Conservation (phyloP, 495 filamentous ascomycete genomes). For the Lasiosphaeria miniovina region DNA sequence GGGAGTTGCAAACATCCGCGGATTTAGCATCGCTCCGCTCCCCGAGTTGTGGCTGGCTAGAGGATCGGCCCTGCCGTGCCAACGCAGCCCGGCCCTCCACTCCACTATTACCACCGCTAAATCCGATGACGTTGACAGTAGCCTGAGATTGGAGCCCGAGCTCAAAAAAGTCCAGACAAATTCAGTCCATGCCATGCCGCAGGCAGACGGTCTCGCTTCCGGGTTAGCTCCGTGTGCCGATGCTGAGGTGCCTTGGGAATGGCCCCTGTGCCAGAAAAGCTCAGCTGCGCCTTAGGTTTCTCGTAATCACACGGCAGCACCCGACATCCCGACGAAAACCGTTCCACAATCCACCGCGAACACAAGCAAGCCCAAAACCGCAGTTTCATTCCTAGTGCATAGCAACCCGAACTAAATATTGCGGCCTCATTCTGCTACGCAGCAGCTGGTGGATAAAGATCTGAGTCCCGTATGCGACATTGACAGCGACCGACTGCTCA, state of each 20-base stretch:
- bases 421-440: no score
- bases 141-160: no score
- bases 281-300: not conserved
- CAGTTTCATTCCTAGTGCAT: no score
- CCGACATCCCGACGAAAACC: not conserved
- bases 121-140: slow-evolving; percentile 2
- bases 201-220: not conserved
- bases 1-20: slow-evolving; percentile 9
- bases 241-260: not conserved
- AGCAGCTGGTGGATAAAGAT: no score
- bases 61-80: no score
- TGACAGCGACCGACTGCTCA: no score
- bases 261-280: not conserved
- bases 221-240: slow-evolving; percentile 1
- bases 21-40: slow-evolving; percentile 28
- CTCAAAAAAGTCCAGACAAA: not conserved
- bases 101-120: slow-evolving; percentile 14
- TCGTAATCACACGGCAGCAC: not conserved
- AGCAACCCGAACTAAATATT: no score
- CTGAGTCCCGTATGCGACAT: no score
- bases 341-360: no score
- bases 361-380: no score
- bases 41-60: slow-evolving; percentile 8
- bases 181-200: not conserved
- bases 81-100: slow-evolving; percentile 14